Percentiles rank a stretch among this genome's conserved stretches.
Evolutionary conservation across 2,329 filamentous ascomycete species (phyloP).

Genomic region (Lachnellula occidentalis): DNA sequence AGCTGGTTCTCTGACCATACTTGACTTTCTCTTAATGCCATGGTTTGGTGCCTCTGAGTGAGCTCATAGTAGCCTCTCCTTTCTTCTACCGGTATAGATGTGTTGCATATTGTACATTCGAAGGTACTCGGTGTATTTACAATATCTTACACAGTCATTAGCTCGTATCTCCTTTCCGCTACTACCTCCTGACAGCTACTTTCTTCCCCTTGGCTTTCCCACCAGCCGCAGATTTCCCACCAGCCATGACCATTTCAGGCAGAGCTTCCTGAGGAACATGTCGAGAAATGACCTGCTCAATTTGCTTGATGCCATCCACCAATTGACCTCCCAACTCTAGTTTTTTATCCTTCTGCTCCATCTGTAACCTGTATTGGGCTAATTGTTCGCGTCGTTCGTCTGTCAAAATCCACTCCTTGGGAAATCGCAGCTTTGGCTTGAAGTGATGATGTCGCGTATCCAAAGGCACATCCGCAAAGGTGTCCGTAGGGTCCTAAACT

Average conservation of each 20-base stretch:
- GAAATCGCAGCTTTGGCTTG: constrained; percentile 66
- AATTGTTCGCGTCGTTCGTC: constrained; percentile 61
- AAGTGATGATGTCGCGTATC: constrained; percentile 79
- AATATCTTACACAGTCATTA: constrained; percentile 20
- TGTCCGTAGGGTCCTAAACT: constrained; percentile 63
- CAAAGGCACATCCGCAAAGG: constrained; percentile 82
- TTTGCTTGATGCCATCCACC: constrained; percentile 51
- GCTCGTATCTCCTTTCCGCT: constrained; percentile 1
- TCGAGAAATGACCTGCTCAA: constrained; percentile 37
- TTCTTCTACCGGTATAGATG: not conserved
- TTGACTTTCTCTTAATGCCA: not conserved
- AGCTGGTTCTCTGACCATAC: not conserved
- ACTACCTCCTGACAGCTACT: constrained; percentile 24
- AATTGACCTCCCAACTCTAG: constrained; percentile 48
- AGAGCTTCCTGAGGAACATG: constrained; percentile 16
- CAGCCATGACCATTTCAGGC: constrained; percentile 24
- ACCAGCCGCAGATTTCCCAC: constrained; percentile 9
- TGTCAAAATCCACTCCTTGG: constrained; percentile 77
- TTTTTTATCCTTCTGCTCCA: constrained; percentile 48
- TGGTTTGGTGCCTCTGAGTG: not conserved
- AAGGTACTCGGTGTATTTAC: constrained; percentile 10
- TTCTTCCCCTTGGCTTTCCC: constrained; percentile 15
- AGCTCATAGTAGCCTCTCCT: not conserved
- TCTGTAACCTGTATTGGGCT: constrained; percentile 50
- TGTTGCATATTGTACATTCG: constrained; percentile 2